phyloP scores from a whole-genome alignment of 176 grass and related monocot species.

The Panicum miliaceum region DNA sequence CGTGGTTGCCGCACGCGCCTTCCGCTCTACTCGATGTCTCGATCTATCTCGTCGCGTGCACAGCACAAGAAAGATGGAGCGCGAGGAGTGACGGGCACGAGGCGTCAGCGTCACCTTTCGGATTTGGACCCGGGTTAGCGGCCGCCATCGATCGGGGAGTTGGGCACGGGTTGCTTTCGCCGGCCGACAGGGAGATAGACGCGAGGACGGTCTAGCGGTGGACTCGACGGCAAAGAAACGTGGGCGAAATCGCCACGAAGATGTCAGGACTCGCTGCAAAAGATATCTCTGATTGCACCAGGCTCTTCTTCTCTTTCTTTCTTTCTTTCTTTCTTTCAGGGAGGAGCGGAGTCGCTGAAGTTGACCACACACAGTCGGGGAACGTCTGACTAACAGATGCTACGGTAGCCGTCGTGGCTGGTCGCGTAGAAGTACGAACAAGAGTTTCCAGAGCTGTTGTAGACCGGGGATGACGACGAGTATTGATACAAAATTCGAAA shows the following conservation, averaged over 20 bases:
- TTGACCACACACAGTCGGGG: not conserved
- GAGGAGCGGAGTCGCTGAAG: not conserved
- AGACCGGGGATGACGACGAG: not conserved
- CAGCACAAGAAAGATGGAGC: not conserved
- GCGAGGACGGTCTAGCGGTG: not conserved
- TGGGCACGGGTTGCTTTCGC: constrained; percentile 6
- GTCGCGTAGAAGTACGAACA: not conserved
- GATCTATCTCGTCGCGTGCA: not conserved
- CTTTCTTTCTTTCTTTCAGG: not conserved
- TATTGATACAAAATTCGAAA: not conserved
- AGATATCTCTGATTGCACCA: not conserved
- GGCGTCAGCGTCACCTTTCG: not conserved
- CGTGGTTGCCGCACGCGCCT: not conserved
- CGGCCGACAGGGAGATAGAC: not conserved
- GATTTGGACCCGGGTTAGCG: not conserved
- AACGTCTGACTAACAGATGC: not conserved
- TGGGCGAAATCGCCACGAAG: constrained; percentile 17
- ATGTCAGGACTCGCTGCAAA: not conserved
- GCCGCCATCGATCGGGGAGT: not conserved
- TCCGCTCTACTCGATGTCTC: not conserved
- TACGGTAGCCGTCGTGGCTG: not conserved
- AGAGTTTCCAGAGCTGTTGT: not conserved
- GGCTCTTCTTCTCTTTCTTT: not conserved
- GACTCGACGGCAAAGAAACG: not conserved
- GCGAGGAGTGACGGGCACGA: not conserved